These are phyloP conservation scores for Bruguiera parviflora DNA, from an alignment of 345 rosid genomes.

Conservation along the genomic window DNA sequence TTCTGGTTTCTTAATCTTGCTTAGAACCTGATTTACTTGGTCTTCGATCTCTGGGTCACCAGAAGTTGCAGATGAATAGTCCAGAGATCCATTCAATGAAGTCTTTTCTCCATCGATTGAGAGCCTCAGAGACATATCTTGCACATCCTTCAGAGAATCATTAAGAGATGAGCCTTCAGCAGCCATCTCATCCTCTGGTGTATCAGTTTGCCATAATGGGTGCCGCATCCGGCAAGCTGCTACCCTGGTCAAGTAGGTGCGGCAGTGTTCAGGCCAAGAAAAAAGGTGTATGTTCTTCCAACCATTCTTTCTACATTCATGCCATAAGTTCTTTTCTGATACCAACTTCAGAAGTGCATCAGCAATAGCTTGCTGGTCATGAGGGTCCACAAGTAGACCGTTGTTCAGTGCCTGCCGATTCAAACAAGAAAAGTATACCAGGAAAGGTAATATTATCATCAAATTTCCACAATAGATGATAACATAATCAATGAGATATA, in stretches of 20 bases:
- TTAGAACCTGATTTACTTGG: slow-evolving; percentile 65
- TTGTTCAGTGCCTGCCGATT: slow-evolving; percentile 70
- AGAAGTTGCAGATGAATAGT: slow-evolving; percentile 33
- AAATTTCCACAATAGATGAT: slow-evolving; percentile 2
- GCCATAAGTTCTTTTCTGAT: slow-evolving; percentile 89
- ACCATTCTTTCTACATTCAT: slow-evolving; percentile 77
- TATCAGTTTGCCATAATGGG: slow-evolving; percentile 92
- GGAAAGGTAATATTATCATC: neutral
- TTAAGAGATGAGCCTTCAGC: slow-evolving; percentile 59
- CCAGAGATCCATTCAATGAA: slow-evolving; percentile 52
- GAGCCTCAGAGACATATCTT: slow-evolving; percentile 91
- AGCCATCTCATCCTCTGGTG: slow-evolving; percentile 60
- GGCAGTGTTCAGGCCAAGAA: slow-evolving; percentile 99
- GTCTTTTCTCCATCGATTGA: slow-evolving; percentile 86
- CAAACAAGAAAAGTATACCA: slow-evolving; percentile 13
- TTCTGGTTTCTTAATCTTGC: slow-evolving; percentile 64
- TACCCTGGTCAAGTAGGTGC: slow-evolving; percentile 87
- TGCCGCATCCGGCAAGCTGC: slow-evolving; percentile 94
- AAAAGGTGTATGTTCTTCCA: slow-evolving; percentile 94
- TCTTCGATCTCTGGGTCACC: slow-evolving; percentile 52
- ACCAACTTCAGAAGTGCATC: slow-evolving; percentile 87
- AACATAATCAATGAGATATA: neutral
- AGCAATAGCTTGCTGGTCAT: slow-evolving; percentile 77
- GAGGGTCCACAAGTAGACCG: slow-evolving; percentile 94
- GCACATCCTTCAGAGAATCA: slow-evolving; percentile 88